Percentiles rank a stretch among this genome's conserved stretches.
Conservation (phyloP, 176 grass and related monocot genomes). For the Carex cristatella region DNA sequence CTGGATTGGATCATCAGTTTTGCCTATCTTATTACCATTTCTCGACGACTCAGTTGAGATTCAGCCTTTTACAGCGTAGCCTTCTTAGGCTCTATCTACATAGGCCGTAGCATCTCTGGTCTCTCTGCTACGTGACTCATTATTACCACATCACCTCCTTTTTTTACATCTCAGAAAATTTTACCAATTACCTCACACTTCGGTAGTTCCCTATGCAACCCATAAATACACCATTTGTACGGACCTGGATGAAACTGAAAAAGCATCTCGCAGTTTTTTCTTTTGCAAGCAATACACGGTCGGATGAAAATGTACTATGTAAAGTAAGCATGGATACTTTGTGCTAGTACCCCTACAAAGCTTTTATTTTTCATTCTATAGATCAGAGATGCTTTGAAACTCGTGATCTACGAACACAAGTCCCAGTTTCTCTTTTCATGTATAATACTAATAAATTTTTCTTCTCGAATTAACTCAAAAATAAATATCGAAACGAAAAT, state of each 20-base stretch:
- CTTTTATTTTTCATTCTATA: too few species aligned
- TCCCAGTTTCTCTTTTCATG: not conserved
- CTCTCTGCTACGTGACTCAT: not conserved
- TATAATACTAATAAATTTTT: not conserved
- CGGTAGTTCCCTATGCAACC: slow-evolving; percentile 7
- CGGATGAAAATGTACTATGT: not conserved
- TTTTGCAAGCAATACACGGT: not conserved
- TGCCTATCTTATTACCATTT: not conserved
- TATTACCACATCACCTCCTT: not conserved
- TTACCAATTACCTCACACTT: slow-evolving; percentile 14
- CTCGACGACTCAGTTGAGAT: not conserved
- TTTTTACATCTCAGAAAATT: not conserved
- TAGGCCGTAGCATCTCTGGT: not conserved
- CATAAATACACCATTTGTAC: slow-evolving; percentile 6
- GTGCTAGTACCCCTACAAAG: not conserved
- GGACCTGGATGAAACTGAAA: not conserved
- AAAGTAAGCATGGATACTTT: not conserved
- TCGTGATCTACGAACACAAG: not conserved
- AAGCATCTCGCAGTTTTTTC: not conserved
- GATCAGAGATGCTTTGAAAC: not conserved
- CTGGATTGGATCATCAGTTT: not conserved
- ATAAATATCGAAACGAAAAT: not conserved
- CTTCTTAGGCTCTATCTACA: not conserved
- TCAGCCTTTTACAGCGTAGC: not conserved
- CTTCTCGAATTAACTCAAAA: not conserved